Conservation (phyloP, 1,284 basidiomycete genomes). For the Trichosporon asahii region DNA sequence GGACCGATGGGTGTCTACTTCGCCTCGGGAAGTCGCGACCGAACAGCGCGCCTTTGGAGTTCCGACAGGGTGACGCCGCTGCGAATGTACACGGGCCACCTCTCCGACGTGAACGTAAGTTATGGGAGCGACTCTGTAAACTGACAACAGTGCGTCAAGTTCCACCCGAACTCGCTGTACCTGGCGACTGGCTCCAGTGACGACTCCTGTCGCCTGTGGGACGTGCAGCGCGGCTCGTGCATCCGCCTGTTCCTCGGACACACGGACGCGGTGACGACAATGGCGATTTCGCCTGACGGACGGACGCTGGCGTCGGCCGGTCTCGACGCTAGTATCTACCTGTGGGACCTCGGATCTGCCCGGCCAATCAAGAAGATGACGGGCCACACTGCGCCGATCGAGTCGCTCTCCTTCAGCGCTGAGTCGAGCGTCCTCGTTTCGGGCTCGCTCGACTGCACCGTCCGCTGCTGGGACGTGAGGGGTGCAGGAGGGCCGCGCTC, state of each 20-base stretch:
- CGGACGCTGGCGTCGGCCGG: conserved; percentile 87
- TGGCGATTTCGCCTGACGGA: conserved; percentile 91
- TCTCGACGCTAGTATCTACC: conserved; percentile 85
- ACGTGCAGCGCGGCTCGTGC: conserved; percentile 92
- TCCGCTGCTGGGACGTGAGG: conserved; percentile 95
- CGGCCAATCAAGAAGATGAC: conserved; percentile 94
- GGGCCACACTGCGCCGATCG: conserved; percentile 83
- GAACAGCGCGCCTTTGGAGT: conserved; percentile 93
- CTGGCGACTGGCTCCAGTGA: conserved; percentile 96
- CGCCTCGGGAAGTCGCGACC: conserved; percentile 87
- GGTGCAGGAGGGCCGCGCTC: conserved; percentile 62
- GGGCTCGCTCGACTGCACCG: conserved; percentile 87
- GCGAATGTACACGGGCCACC: conserved; percentile 90
- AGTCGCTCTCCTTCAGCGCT: conserved; percentile 85
- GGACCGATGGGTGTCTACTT: conserved; percentile 98
- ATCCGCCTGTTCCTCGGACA: conserved; percentile 95
- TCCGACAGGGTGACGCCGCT: conserved; percentile 85
- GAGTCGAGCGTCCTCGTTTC: conserved; percentile 88
- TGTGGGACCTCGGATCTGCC: conserved; percentile 95
- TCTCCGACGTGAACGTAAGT: conserved; percentile 95
- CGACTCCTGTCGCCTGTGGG: conserved; percentile 93
- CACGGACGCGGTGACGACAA: conserved; percentile 78
- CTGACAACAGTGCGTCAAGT: conserved; percentile 72
- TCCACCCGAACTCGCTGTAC: conserved; percentile 97
- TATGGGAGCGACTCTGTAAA: not conserved